Percentiles rank a stretch among this genome's conserved stretches.
phyloP scores from a whole-genome alignment of 2,329 filamentous ascomycete genomes.

The Cadophora malorum region DNA sequence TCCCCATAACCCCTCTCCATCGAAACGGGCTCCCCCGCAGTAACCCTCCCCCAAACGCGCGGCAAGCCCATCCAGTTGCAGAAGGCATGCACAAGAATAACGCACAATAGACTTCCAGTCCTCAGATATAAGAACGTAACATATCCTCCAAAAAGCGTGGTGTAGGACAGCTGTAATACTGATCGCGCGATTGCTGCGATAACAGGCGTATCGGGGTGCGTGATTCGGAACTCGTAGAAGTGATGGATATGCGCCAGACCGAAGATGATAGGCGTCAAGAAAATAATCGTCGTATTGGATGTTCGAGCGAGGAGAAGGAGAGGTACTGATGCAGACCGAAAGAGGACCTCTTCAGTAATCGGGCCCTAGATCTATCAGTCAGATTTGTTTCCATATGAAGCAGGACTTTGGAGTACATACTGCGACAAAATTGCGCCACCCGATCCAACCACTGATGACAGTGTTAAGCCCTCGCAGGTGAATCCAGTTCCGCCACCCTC shows the following conservation, averaged over 20 bases:
- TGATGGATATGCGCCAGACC: conserved; percentile 94
- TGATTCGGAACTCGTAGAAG: conserved; percentile 90
- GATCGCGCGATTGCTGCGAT: conserved; percentile 71
- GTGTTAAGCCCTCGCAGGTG: conserved; percentile 60
- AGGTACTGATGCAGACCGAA: conserved; percentile 85
- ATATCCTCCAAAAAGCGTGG: conserved; percentile 91
- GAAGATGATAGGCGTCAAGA: conserved; percentile 86
- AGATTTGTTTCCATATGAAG: conserved; percentile 3
- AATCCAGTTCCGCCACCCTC: conserved; percentile 70
- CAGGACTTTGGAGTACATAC: conserved; percentile 57
- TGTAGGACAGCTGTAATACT: conserved; percentile 86
- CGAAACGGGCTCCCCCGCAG: conserved; percentile 41
- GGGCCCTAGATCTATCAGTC: conserved; percentile 63
- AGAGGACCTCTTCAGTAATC: conserved; percentile 91
- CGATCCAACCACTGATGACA: conserved; percentile 74
- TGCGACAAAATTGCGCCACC: conserved; percentile 86
- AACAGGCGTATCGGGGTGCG: conserved; percentile 73
- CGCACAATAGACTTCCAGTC: conserved; percentile 80
- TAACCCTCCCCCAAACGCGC: conserved; percentile 80
- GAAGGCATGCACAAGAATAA: conserved; percentile 80
- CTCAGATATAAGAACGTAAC: conserved; percentile 88
- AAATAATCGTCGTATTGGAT: conserved; percentile 64
- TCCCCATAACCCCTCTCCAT: conserved; percentile 38
- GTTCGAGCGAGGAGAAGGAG: conserved; percentile 75
- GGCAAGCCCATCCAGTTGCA: conserved; percentile 95